Evolutionary conservation across 2,329 filamentous ascomycete species (phyloP), one percentile per base, ranked within the genome.

Genomic region (Diplodia seriata): DNA sequence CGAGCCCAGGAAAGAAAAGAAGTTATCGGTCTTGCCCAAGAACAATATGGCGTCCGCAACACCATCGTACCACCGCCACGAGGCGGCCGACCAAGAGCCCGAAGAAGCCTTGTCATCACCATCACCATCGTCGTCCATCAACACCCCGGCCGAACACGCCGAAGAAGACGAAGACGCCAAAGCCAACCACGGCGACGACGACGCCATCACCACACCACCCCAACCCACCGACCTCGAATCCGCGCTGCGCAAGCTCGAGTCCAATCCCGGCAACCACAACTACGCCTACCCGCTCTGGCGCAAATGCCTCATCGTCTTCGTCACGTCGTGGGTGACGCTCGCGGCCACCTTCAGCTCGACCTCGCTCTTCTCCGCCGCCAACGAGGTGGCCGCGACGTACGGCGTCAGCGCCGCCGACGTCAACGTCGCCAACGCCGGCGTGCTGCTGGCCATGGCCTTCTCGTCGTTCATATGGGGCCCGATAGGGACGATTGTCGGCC

Each of bases 311-410:
- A 80, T 82, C 31, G 73, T 82, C 50, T 81, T 81, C 70, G 70
- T 76, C 12, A 76, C 78, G 31, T 80, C 78, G 69, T 82, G 79
- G 79, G 78, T 80, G 73, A 78, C 80, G 1, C 72, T 82, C 5
- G 74, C 77, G 1, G 74, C 78, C 8, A 80, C 80, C 49, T 82
- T 81, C 70, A 80, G 78, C n/a, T 79, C 76, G 69, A 81, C 81
- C 12, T 79, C 80, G 3, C 70, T 82, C 20, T 72, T 82, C 14
- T 76, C 78, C 23, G 81, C 80, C 1, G 75, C 74, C 6, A 75
- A 75, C 14, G 79, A 82, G 70, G 82, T 82, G 67, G 76, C 79
- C 3, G 59, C 64, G 8, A 78, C 81, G 9, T 78, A 81, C 67
- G 59, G 71, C 12, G 81, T 78, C 0, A 77, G 76, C 0, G 62